Evolutionary conservation across 192 early-diverging fungal species (phyloP), one percentile per base, ranked within the genome.

Genomic region (Coemansia sp.): DNA sequence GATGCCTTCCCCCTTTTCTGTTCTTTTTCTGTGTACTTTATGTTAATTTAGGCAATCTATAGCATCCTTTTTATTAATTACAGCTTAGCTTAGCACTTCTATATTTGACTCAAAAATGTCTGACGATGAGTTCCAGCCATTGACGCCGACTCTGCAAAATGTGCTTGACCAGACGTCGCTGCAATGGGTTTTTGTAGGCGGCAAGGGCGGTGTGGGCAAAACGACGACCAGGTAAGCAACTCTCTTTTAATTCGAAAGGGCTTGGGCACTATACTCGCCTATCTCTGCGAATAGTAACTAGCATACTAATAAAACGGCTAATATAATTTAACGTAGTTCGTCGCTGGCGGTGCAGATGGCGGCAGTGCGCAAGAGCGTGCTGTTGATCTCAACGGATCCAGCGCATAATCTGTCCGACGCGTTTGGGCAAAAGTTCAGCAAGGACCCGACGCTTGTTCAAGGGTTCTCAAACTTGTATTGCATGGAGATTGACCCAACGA

Each of bases 401-500:
- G 97, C 97, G 31, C 97, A 99, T 86, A 99, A 99, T 76, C 82
- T 99, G 66, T 97, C 94, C 6, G 96, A 99, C 81, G 96, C 96
- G 24, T 98, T 97, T 85, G 90, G 94, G 61, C 97, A 99, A 87
- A 99, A 98, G 85, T 99, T 99, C 68, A 86, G 89, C 67, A 98
- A 98, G 73, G 89, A 92, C 62, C 96, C 97, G 3, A 94, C 92
- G 21, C 82, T 93, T 40, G 92, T 99, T 26, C 92, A 92, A 48
- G 97, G 97, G 15, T 97, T 97, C 74, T 82, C 83, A 53, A 99
- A 99, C 84, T 79, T 99, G 26, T 97, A 82, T 82, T 95, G 95
- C 52, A 99, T 99, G 97, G 97, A 99, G 94, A 99, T 99, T 72
- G 97, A 99, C 70, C 97, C 97, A 17, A 93, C 90, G 20, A 92